Evolutionary conservation across 2,329 filamentous ascomycete species (phyloP).

Genomic region (Alternaria burnsii): DNA sequence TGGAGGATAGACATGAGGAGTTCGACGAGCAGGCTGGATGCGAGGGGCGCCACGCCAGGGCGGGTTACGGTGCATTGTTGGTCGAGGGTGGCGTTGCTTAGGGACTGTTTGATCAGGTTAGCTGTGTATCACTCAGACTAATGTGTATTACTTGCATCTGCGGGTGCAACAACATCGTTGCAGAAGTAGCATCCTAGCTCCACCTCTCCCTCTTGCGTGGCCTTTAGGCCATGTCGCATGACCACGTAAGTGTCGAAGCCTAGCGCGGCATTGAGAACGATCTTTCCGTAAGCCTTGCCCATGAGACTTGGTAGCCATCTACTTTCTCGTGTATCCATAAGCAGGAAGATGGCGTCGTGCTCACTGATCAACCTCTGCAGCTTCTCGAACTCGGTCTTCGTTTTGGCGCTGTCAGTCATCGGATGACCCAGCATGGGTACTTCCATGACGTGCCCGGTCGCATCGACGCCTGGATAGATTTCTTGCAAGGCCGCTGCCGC

Average conservation of each 20-base stretch:
- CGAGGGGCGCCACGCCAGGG: conserved; percentile 89
- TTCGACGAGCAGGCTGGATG: conserved; percentile 90
- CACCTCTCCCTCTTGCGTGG: conserved; percentile 58
- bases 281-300: conserved; percentile 90
- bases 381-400: conserved; percentile 76
- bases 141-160: conserved; percentile 72
- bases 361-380: conserved; percentile 78
- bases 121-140: not conserved
- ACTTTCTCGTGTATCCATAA: conserved; percentile 96
- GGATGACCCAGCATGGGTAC: conserved; percentile 97
- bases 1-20: conserved; percentile 87
- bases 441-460: conserved; percentile 79
- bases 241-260: conserved; percentile 97
- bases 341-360: conserved; percentile 92
- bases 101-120: conserved; percentile 65
- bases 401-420: conserved; percentile 74
- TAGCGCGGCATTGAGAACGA: conserved; percentile 94
- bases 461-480: conserved; percentile 91
- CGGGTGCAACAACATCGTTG: conserved; percentile 94
- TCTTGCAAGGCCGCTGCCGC: conserved; percentile 82
- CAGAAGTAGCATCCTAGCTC: conserved; percentile 97
- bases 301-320: conserved; percentile 96
- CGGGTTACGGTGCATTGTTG: conserved; percentile 98
- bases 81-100: conserved; percentile 94
- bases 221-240: conserved; percentile 86